phyloP scores from a whole-genome alignment of 2,329 filamentous ascomycete genomes.

The Aspergillus thermomutatus region DNA sequence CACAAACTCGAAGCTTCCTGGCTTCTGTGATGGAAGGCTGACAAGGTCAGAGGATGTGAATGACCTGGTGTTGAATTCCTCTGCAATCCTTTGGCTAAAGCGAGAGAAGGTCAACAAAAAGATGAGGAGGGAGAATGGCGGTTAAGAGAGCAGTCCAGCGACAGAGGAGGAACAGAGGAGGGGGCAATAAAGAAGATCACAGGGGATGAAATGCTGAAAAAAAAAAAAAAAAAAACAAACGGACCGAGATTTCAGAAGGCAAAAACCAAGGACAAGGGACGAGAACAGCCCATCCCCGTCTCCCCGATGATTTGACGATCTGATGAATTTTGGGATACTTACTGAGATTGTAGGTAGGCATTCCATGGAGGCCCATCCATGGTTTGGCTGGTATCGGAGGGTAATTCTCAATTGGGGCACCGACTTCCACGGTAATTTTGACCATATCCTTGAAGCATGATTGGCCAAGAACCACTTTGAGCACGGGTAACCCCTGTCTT shows the following conservation, averaged over 20 bases:
- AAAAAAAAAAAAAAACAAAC: neutral
- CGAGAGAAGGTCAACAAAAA: neutral
- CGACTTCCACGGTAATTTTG: constrained; percentile 9
- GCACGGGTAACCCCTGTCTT: neutral
- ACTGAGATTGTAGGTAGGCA: neutral
- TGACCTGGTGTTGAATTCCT: neutral
- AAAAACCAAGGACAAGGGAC: neutral
- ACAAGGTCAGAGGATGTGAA: neutral
- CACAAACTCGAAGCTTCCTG: neutral
- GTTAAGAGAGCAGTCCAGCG: constrained; percentile 14
- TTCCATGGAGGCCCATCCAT: neutral
- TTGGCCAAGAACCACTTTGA: neutral
- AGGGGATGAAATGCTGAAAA: too few relatives aligned
- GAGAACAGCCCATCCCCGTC: neutral
- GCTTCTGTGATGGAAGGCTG: neutral
- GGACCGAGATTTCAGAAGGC: neutral
- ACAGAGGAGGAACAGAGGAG: constrained; percentile 2
- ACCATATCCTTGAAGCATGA: neutral
- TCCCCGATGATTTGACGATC: neutral
- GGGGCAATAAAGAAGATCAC: neutral
- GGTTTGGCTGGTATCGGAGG: neutral
- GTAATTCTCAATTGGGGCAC: neutral
- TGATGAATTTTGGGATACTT: neutral
- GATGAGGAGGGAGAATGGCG: constrained; percentile 3
- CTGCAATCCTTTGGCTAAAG: neutral